Percentiles rank a stretch among this genome's conserved stretches.
Conservation (phyloP, 768 basidiomycete genomes). For the Pisolithus albus region DNA sequence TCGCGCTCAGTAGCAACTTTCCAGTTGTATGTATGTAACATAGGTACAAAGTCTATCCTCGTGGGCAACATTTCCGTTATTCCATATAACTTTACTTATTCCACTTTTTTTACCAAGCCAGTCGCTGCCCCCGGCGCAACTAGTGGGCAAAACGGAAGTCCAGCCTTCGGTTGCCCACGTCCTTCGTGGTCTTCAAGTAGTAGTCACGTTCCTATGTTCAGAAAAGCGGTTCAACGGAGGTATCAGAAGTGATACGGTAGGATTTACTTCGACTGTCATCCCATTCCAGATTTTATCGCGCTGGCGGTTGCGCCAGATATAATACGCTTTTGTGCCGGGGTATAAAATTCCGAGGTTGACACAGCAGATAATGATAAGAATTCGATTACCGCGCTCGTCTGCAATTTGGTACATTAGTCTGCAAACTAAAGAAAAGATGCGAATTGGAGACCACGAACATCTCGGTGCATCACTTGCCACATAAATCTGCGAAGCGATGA, state of each 20-base stretch:
- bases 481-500: conserved; percentile 54
- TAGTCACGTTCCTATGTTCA: conserved; percentile 41
- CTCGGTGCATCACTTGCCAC: conserved; percentile 48
- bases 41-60: too few species aligned
- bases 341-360: conserved; percentile 50
- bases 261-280: conserved; percentile 41
- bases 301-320: conserved; percentile 52
- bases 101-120: too few species aligned
- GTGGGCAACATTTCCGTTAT: too few species aligned
- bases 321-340: conserved; percentile 47
- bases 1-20: too few species aligned
- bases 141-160: conserved; percentile 60
- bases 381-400: conserved; percentile 54
- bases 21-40: too few species aligned
- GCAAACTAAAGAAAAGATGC: not conserved
- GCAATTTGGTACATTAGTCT: not conserved
- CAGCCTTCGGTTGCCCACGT: conserved; percentile 51
- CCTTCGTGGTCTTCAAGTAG: conserved; percentile 53
- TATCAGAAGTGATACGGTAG: not conserved
- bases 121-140: not conserved
- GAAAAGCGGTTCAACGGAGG: not conserved
- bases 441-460: conserved; percentile 30
- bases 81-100: too few species aligned
- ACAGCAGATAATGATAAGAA: conserved; percentile 45
- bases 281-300: conserved; percentile 50